Base-by-base conservation (phyloP, 768 basidiomycete species). In the Rhodotorula paludigena region DNA sequence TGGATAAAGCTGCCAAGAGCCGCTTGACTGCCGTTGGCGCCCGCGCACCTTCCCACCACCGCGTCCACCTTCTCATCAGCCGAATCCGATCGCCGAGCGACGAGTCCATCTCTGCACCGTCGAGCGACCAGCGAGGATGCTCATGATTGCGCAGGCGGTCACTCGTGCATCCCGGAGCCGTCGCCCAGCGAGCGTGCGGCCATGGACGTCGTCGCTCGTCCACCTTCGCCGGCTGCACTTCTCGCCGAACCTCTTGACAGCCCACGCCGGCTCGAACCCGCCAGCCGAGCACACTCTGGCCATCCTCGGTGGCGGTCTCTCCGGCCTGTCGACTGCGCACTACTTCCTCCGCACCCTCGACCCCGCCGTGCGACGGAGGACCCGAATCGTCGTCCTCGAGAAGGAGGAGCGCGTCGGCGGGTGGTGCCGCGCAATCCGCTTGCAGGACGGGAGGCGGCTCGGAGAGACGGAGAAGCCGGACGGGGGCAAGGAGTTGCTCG, bases 251-350 rank as follows among this genome's bases (percentile, higher is more conserved):
- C 8, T 35, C 33, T 20, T 25, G 16, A 5, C 28, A 28, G 28
- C 41, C 15, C 44, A 39, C 20, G 8, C 23, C 14, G 12, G 21
- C 33, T 21, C 49, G 4, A 15, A 38, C 21, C 36, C 61, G 20
- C 21, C 66, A 23, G 39, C 54, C 28, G 33, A 38, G 12, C 51
- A 63, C 33, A 69, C 72, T 18, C 64, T 92, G 60, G 84, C 85
- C 23, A 77, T 92, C 65, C 79, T 92, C 28, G 92, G 91, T 1
- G 89, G 87, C 5, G 91, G 91, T 14, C 80, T 93, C 39, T 83
- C 88, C 0, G 92, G 92, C 23, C 83, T 93, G 18, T 86, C 89
- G 0, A 83, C 89, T 23, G 88, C 91, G 8, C 90, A 87, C 77
- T 84, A 90, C 77, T 84, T 91, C 14, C 81, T 88, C 16, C 80